Percentiles rank a stretch among this genome's conserved stretches.
Evolutionary conservation across 2,329 filamentous ascomycete genomes (phyloP).

Genomic region (Beauveria scarabaeidicola): DNA sequence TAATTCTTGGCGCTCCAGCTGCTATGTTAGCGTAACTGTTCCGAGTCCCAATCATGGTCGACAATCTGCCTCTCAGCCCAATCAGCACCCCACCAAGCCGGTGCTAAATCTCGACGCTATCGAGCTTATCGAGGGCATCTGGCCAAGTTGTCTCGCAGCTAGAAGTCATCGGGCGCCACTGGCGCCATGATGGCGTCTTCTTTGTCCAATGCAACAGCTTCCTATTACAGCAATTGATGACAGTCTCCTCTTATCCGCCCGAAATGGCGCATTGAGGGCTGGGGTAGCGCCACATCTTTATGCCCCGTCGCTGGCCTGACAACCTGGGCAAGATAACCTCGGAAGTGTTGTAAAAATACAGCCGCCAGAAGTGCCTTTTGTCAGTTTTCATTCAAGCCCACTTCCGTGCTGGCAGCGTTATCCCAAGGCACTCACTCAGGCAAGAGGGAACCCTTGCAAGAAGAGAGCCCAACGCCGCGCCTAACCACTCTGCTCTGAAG

Average conservation of each 20-base stretch:
- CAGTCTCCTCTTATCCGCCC: neutral
- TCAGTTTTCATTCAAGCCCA: too few relatives aligned
- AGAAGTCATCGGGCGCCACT: neutral
- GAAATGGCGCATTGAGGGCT: neutral
- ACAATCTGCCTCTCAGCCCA: neutral
- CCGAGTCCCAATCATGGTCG: neutral
- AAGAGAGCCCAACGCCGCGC: neutral
- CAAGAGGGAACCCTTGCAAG: too few relatives aligned
- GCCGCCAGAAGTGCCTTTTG: too few relatives aligned
- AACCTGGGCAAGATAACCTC: neutral
- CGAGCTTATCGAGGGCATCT: neutral
- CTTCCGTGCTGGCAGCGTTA: too few relatives aligned
- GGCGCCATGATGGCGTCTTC: neutral
- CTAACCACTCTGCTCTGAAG: neutral
- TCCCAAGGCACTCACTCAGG: too few relatives aligned
- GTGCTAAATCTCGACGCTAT: neutral
- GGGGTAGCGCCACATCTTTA: neutral
- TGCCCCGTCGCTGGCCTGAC: neutral
- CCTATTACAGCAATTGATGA: neutral
- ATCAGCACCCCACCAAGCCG: neutral
- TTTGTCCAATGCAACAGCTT: neutral
- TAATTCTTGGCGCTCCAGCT: constrained; percentile 6
- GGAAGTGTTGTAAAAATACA: too few relatives aligned
- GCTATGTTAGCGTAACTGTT: neutral
- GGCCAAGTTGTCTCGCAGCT: neutral